Conservation (phyloP, 192 early-diverging fungal genomes). For the Gonapodya prolifera region DNA sequence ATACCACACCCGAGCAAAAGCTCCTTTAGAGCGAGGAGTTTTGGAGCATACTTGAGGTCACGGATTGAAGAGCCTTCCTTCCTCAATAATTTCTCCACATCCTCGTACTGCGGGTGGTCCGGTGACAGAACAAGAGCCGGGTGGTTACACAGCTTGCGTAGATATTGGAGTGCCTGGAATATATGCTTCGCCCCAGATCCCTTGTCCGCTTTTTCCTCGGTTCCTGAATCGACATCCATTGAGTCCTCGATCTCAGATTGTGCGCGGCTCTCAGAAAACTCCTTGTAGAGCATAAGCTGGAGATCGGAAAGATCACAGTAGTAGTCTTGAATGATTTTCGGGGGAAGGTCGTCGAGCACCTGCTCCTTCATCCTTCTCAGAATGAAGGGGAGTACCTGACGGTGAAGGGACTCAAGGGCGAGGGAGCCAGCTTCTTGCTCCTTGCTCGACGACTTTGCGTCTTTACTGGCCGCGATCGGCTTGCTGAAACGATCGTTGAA, state of each 20-base stretch:
- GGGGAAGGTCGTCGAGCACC: conserved; percentile 88
- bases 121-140: conserved; percentile 74
- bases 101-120: conserved; percentile 70
- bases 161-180: conserved; percentile 95
- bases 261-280: conserved; percentile 64
- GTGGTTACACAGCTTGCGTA: conserved; percentile 92
- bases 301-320: conserved; percentile 89
- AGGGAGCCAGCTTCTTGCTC: conserved; percentile 56
- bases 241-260: conserved; percentile 25
- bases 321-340: conserved; percentile 99
- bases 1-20: conserved; percentile 91
- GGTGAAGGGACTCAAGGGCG: conserved; percentile 87
- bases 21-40: conserved; percentile 80
- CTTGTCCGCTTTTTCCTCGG: conserved; percentile 12
- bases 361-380: conserved; percentile 95
- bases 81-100: conserved; percentile 48
- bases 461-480: conserved; percentile 79
- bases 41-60: conserved; percentile 74
- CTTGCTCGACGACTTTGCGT: conserved; percentile 57
- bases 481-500: conserved; percentile 92
- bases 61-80: conserved; percentile 40
- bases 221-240: conserved; percentile 33
- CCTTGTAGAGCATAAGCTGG: conserved; percentile 85
- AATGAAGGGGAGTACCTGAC: conserved; percentile 92
- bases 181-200: conserved; percentile 58